Evolutionary conservation across 2,329 filamentous ascomycete genomes (phyloP).

Genomic region (Colletotrichum sp.): DNA sequence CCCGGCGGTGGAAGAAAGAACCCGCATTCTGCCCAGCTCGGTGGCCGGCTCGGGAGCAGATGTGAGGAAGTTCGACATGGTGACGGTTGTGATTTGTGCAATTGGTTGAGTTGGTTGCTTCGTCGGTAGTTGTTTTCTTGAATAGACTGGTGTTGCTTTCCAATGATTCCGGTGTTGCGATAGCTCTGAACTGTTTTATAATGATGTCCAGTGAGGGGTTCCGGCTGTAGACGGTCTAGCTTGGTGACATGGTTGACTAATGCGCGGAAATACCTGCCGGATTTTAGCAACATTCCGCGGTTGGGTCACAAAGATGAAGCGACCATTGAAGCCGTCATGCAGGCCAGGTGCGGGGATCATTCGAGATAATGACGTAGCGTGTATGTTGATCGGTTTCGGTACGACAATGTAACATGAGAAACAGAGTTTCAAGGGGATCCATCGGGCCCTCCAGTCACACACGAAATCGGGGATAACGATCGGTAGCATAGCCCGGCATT

Average conservation of each 20-base stretch:
- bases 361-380: neutral
- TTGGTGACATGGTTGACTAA: neutral
- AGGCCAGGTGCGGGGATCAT: neutral
- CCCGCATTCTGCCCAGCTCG: conserved; percentile 56
- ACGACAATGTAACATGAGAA: neutral
- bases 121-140: neutral
- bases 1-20: conserved; percentile 54
- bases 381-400: neutral
- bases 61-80: conserved; percentile 12
- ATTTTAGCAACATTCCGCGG: neutral
- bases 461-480: neutral
- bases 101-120: neutral
- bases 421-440: neutral
- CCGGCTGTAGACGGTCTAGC: neutral
- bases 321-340: neutral
- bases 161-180: neutral
- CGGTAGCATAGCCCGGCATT: neutral
- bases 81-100: neutral
- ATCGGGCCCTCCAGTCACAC: neutral
- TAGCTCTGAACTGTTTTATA: neutral
- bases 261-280: conserved; percentile 1
- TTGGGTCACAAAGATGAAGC: neutral
- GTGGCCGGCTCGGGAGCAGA: conserved; percentile 45
- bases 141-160: neutral
- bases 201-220: neutral